These are phyloP conservation scores for Combretum micranthum DNA, from an alignment of 345 rosid species.

Conservation along the genomic window DNA sequence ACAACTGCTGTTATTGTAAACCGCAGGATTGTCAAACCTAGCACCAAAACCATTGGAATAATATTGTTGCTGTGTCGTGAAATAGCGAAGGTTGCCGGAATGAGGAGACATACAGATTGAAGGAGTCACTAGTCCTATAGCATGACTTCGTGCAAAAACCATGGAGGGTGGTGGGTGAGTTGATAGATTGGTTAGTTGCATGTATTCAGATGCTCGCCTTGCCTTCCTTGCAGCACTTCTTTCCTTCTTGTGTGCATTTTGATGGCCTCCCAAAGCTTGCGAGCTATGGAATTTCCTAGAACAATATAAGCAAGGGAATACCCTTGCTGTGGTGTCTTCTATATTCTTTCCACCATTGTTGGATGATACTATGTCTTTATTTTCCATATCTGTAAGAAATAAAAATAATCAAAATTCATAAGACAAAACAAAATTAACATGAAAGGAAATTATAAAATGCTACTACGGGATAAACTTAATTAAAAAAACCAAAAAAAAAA, in stretches of 20 bases:
- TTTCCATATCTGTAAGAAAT: constrained; percentile 28
- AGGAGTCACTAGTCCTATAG: constrained; percentile 37
- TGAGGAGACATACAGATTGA: constrained; percentile 44
- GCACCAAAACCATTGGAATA: constrained; percentile 29
- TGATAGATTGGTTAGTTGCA: neutral
- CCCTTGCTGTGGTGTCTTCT: constrained; percentile 25
- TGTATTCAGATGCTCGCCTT: constrained; percentile 41
- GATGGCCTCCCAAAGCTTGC: constrained; percentile 95
- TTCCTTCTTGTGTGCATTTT: constrained; percentile 93
- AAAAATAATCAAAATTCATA: too few species aligned
- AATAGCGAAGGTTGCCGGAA: constrained; percentile 32
- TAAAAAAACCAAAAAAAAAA: too few species aligned
- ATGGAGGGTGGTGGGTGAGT: constrained; percentile 22
- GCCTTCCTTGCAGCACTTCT: constrained; percentile 69
- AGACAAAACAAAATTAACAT: neutral
- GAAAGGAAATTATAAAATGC: too few species aligned
- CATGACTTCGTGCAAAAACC: constrained; percentile 26
- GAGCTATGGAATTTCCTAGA: constrained; percentile 83
- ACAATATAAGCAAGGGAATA: constrained; percentile 72
- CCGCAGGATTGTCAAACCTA: constrained; percentile 21
- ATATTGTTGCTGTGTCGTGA: constrained; percentile 11
- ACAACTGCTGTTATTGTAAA: constrained; percentile 6
- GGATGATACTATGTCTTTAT: constrained; percentile 13
- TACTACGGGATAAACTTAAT: too few species aligned
- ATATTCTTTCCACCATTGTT: neutral